Conservation (phyloP, 2,329 filamentous ascomycete genomes). For the Didymosphaeria variabile region DNA sequence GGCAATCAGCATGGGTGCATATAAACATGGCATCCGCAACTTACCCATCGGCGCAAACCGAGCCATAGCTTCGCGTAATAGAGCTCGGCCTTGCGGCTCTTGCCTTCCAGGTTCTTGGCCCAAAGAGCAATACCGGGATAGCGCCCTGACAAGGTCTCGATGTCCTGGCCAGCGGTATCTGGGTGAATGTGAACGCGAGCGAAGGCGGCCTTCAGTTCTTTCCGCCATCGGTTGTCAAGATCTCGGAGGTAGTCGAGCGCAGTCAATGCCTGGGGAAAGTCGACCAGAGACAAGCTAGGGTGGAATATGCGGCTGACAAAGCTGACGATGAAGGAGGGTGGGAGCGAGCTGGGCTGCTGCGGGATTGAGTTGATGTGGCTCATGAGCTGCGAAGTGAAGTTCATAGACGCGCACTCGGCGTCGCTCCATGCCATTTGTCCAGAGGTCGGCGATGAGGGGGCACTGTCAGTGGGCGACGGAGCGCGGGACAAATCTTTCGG, state of each 20-base stretch:
- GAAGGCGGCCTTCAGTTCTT: slow-evolving; percentile 65
- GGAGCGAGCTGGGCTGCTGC: slow-evolving; percentile 68
- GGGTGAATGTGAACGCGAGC: slow-evolving; percentile 62
- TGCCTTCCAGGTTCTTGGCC: slow-evolving; percentile 61
- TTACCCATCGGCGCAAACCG: slow-evolving; percentile 70
- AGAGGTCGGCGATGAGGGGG: slow-evolving; percentile 47
- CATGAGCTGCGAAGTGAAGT: slow-evolving; percentile 62
- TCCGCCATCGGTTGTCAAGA: slow-evolving; percentile 66
- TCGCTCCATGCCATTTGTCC: slow-evolving; percentile 44
- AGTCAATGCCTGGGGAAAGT: slow-evolving; percentile 72
- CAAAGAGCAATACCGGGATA: slow-evolving; percentile 66
- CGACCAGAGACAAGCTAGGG: slow-evolving; percentile 64
- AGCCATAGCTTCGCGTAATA: slow-evolving; percentile 69
- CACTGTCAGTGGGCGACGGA: slow-evolving; percentile 48
- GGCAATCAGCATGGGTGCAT: slow-evolving; percentile 17
- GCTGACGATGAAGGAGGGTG: slow-evolving; percentile 68
- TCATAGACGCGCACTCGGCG: slow-evolving; percentile 51
- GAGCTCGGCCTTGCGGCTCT: slow-evolving; percentile 47
- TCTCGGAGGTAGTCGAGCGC: slow-evolving; percentile 73
- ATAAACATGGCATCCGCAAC: slow-evolving; percentile 25
- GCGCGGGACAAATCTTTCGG: slow-evolving; percentile 39
- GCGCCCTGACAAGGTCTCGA: slow-evolving; percentile 58
- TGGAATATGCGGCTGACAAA: slow-evolving; percentile 70
- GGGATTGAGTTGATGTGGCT: slow-evolving; percentile 66
- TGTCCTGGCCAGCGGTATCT: slow-evolving; percentile 56